phyloP scores from a whole-genome alignment of 1,284 basidiomycete genomes.

The Neotropicomus parvogracilis region DNA sequence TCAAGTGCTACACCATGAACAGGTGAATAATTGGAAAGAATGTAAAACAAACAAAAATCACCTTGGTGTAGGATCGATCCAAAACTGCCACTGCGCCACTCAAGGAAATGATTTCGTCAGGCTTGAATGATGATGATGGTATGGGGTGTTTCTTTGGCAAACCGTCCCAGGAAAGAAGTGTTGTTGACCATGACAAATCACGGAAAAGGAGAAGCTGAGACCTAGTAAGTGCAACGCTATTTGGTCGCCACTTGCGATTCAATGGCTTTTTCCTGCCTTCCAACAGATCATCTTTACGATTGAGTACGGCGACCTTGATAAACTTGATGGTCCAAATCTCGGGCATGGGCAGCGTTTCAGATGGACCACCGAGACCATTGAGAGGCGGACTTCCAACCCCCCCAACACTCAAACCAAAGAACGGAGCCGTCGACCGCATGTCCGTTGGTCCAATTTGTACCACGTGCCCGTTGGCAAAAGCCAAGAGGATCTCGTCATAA shows the following conservation, averaged over 20 bases:
- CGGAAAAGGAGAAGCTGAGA: slow-evolving; percentile 93
- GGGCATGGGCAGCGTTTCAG: slow-evolving; percentile 24
- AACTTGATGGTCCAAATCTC: slow-evolving; percentile 63
- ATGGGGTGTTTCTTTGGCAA: slow-evolving; percentile 43
- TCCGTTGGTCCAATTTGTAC: slow-evolving; percentile 54
- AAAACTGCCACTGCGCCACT: slow-evolving; percentile 77
- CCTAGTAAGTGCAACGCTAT: slow-evolving; percentile 83
- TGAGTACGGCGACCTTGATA: slow-evolving; percentile 79
- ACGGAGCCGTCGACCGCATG: slow-evolving; percentile 40
- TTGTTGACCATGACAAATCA: slow-evolving; percentile 68
- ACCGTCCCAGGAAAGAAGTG: slow-evolving; percentile 53
- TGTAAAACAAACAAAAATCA: slow-evolving; percentile 30
- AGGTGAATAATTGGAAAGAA: slow-evolving; percentile 4
- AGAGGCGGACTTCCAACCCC: slow-evolving; percentile 33
- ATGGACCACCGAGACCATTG: slow-evolving; percentile 18
- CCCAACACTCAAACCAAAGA: slow-evolving; percentile 48
- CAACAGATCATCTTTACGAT: slow-evolving; percentile 78
- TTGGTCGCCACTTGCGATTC: slow-evolving; percentile 86
- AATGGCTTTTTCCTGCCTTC: slow-evolving; percentile 75
- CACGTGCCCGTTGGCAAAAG: slow-evolving; percentile 66
- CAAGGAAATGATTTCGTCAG: slow-evolving; percentile 85
- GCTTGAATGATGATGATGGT: slow-evolving; percentile 64
- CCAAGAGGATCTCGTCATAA: slow-evolving; percentile 60
- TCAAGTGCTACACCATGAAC: slow-evolving; percentile 47
- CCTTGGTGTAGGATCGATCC: slow-evolving; percentile 76